Conservation (phyloP, 345 rosid species). For the Luvunga scandens region DNA sequence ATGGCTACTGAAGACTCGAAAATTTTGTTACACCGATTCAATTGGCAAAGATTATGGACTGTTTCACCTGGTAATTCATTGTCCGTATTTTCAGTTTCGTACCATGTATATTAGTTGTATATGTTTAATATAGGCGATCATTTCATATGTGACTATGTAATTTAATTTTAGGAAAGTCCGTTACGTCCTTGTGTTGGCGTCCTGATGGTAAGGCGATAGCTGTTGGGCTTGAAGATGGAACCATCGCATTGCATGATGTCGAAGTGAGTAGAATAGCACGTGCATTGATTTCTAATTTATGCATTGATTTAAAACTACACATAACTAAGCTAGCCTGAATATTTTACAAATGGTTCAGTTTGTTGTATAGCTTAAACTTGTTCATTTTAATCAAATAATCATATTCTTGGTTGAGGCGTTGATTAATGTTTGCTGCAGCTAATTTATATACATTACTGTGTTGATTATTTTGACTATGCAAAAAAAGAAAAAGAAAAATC, state of each 20-base stretch:
- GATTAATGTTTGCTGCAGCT: background rate
- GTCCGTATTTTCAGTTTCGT: background rate
- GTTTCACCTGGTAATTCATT: constrained; percentile 53
- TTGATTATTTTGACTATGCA: background rate
- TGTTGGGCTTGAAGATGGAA: constrained; percentile 86
- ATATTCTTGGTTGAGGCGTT: background rate
- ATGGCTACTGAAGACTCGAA: constrained; percentile 83
- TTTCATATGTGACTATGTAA: background rate
- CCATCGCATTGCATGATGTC: constrained; percentile 74
- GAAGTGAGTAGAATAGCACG: constrained; percentile 51
- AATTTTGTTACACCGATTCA: constrained; percentile 72
- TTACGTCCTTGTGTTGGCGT: constrained; percentile 83
- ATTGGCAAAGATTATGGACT: constrained; percentile 95
- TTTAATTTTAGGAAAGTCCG: constrained; percentile 45
- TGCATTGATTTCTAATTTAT: background rate
- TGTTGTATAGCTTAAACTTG: too few relatives aligned
- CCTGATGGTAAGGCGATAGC: constrained; percentile 88
- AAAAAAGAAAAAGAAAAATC: background rate
- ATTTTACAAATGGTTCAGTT: background rate
- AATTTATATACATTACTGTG: background rate
- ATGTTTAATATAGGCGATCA: background rate
- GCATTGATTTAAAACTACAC: background rate
- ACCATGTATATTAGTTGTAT: background rate
- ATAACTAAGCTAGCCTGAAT: background rate
- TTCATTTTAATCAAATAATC: background rate